Conservation (phyloP, 176 grass and related monocot genomes). For the Thalia dealbata region DNA sequence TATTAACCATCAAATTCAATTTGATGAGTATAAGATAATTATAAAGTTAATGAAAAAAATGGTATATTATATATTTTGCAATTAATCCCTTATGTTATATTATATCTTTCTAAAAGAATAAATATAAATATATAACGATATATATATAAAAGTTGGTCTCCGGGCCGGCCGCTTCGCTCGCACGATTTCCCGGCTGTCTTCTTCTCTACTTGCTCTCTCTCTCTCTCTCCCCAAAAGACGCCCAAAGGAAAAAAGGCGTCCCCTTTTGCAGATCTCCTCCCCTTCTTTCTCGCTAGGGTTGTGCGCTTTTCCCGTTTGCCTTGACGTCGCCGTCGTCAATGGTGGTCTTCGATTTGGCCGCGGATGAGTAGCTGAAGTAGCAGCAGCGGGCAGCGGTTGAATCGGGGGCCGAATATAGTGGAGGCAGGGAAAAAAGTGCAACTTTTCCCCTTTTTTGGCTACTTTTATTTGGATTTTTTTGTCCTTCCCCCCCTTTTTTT, state of each 20-base stretch:
- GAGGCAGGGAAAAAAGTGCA: not conserved
- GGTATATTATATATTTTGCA: too few species aligned
- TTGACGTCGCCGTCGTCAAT: not conserved
- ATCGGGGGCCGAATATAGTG: not conserved
- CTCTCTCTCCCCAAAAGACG: not conserved
- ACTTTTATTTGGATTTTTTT: not conserved
- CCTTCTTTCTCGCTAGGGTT: not conserved
- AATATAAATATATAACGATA: too few species aligned
- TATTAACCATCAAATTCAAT: not conserved
- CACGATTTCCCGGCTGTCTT: not conserved
- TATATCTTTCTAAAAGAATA: too few species aligned
- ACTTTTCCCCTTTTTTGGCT: not conserved
- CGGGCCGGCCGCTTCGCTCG: not conserved
- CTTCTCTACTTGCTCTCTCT: not conserved
- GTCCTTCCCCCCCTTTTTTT: not conserved
- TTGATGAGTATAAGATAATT: too few species aligned
- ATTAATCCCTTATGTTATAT: too few species aligned
- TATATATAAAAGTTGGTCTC: not conserved
- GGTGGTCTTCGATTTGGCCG: constrained; percentile 5
- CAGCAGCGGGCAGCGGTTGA: not conserved
- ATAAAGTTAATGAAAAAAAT: too few species aligned
- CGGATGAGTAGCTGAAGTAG: not conserved
- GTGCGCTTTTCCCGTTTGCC: not conserved
- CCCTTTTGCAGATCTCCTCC: not conserved
- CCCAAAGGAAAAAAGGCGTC: not conserved